A percentile compares a stretch with the other conserved stretches of the same genome.
Evolutionary conservation across 225 moss, liverwort and hornwort species (phyloP).

Genomic region (Rhytidiadelphus loreus): DNA sequence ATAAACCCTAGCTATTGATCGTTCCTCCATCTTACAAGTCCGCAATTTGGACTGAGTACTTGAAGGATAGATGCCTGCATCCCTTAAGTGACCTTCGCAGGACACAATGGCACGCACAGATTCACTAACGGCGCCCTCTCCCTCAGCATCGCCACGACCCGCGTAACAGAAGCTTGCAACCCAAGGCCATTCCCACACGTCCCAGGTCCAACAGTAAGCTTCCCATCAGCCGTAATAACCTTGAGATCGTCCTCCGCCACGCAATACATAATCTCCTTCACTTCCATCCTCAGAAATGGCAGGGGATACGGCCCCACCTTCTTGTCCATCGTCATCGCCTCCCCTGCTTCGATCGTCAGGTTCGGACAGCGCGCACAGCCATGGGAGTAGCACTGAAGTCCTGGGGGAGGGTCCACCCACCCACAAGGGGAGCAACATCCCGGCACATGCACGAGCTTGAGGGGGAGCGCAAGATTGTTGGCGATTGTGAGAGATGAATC

Average conservation of each 20-base stretch:
- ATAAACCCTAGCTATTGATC: background rate
- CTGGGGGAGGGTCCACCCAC: background rate
- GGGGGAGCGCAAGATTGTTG: background rate
- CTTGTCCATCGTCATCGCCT: background rate
- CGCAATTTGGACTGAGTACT: background rate
- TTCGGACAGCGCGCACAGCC: background rate
- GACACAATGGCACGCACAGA: background rate
- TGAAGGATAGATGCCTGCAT: background rate
- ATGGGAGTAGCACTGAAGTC: background rate
- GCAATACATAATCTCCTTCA: background rate
- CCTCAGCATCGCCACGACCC: too few species aligned
- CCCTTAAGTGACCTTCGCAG: background rate
- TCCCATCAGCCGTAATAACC: background rate
- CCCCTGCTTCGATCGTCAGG: background rate
- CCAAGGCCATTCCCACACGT: background rate
- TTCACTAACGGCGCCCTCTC: background rate
- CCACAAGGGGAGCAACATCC: slow-evolving; percentile 1
- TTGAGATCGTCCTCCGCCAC: background rate
- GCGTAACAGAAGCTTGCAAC: background rate
- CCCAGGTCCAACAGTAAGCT: background rate
- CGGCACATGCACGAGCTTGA: background rate
- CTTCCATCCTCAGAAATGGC: background rate
- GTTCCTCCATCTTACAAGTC: background rate
- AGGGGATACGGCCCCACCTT: background rate
- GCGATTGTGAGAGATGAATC: background rate